These are phyloP conservation scores for Aphanomyces astaci DNA, from an alignment of 352 stramenopile species.

Conservation along the genomic window DNA sequence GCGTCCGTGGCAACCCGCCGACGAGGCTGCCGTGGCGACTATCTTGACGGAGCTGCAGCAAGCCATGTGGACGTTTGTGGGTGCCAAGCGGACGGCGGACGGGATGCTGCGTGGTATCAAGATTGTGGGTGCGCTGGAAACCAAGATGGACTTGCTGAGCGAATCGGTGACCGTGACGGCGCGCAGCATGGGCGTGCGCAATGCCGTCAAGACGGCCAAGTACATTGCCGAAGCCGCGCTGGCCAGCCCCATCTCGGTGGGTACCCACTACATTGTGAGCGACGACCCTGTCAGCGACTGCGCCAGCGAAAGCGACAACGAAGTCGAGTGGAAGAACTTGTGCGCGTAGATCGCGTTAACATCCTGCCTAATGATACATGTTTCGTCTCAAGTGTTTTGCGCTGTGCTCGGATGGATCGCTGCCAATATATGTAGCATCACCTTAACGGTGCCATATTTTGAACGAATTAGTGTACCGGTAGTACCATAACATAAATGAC, in stretches of 20 bases:
- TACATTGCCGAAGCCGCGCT: conserved; percentile 80
- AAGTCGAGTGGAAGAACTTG: no score
- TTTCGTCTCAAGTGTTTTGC: no score
- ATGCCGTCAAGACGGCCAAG: conserved; percentile 80
- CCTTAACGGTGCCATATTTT: no score
- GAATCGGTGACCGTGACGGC: conserved; percentile 47
- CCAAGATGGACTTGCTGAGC: conserved; percentile 74
- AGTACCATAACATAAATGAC: no score
- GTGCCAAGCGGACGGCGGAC: conserved; percentile 71
- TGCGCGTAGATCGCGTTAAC: no score
- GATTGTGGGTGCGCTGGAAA: conserved; percentile 66
- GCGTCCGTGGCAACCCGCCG: background rate
- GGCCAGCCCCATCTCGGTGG: conserved; percentile 70
- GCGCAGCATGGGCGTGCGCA: conserved; percentile 78
- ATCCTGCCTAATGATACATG: no score
- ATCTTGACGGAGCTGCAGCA: conserved; percentile 54
- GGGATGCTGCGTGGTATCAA: conserved; percentile 75
- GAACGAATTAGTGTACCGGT: no score
- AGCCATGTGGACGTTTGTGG: conserved; percentile 93
- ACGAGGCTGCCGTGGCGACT: conserved; percentile 13
- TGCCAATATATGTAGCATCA: no score
- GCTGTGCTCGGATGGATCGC: no score
- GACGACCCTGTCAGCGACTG: conserved; percentile 27
- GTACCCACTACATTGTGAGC: conserved; percentile 85
- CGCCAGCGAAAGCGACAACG: no score